Conservation (phyloP, 1,284 basidiomycete genomes). For the Microbotryum scabiosae region DNA sequence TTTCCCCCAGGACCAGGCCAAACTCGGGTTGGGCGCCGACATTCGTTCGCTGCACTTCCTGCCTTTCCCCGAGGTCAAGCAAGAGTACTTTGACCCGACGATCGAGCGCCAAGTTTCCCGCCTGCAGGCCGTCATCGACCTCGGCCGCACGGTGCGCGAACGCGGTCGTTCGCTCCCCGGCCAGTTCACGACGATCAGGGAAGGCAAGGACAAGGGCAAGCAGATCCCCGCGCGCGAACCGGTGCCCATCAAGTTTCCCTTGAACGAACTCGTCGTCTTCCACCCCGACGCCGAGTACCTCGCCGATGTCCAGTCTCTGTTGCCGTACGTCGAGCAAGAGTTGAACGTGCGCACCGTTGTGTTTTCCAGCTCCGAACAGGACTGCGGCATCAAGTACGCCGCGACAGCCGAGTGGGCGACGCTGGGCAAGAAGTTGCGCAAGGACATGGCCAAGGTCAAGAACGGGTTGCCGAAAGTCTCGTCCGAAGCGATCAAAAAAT, state of each 20-base stretch:
- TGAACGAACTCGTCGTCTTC: conserved; percentile 91
- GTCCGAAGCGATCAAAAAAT: conserved; percentile 76
- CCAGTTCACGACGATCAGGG: conserved; percentile 36
- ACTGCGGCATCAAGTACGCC: conserved; percentile 82
- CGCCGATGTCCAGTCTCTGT: conserved; percentile 73
- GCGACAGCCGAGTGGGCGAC: conserved; percentile 93
- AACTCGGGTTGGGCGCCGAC: conserved; percentile 57
- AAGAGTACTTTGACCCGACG: conserved; percentile 91
- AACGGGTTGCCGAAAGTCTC: conserved; percentile 71
- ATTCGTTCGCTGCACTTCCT: conserved; percentile 92
- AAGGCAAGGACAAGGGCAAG: neutral
- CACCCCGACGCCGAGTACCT: conserved; percentile 79
- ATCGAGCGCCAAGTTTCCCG: conserved; percentile 92
- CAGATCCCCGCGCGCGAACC: neutral
- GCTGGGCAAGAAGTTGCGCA: conserved; percentile 86
- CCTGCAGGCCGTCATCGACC: conserved; percentile 89
- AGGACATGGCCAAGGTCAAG: conserved; percentile 85
- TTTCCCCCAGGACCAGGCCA: conserved; percentile 51
- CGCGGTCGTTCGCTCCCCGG: conserved; percentile 81
- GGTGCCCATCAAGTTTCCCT: conserved; percentile 55
- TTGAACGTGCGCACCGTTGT: conserved; percentile 86
- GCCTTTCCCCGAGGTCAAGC: conserved; percentile 83
- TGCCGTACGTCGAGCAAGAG: conserved; percentile 86
- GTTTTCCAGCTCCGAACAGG: conserved; percentile 78
- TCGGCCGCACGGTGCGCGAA: conserved; percentile 84